Evolutionary conservation across 2,329 filamentous ascomycete species (phyloP).

Genomic region (Septoria linicola): DNA sequence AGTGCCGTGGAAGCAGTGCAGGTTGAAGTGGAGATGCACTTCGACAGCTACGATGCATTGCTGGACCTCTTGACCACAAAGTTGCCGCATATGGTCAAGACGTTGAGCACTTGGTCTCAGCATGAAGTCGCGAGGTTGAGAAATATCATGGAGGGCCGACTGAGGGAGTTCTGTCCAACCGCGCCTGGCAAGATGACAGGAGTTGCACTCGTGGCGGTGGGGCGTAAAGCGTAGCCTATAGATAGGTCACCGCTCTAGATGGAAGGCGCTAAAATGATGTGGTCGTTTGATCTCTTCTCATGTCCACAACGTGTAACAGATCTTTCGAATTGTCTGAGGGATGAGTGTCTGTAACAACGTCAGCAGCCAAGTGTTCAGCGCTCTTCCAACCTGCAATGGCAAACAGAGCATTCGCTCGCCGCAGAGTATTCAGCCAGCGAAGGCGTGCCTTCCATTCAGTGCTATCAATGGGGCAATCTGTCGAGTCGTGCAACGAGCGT

Average conservation of each 20-base stretch:
- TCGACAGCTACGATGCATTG: slow-evolving; percentile 19
- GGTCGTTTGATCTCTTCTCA: too few species aligned
- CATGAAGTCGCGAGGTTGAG: slow-evolving; percentile 26
- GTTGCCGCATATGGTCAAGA: slow-evolving; percentile 30
- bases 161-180: slow-evolving; percentile 26
- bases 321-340: too few species aligned
- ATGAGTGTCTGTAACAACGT: too few species aligned
- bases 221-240: slow-evolving; percentile 23
- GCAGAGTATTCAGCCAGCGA: too few species aligned
- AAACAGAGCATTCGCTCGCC: too few species aligned
- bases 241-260: background rate
- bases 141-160: slow-evolving; percentile 22
- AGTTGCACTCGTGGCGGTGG: slow-evolving; percentile 30
- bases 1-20: slow-evolving; percentile 17
- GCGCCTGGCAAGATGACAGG: slow-evolving; percentile 32
- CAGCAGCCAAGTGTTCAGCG: too few species aligned
- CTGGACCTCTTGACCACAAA: slow-evolving; percentile 24
- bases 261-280: too few species aligned
- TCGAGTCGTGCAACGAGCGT: too few species aligned
- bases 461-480: background rate
- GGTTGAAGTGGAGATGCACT: slow-evolving; percentile 30
- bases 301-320: too few species aligned
- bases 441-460: background rate
- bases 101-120: slow-evolving; percentile 28
- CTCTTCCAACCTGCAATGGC: too few species aligned